Evolutionary conservation across 176 grass and related monocot genomes (phyloP), one percentile per base, ranked within the genome.

Genomic region (Dactylis glomerata): DNA sequence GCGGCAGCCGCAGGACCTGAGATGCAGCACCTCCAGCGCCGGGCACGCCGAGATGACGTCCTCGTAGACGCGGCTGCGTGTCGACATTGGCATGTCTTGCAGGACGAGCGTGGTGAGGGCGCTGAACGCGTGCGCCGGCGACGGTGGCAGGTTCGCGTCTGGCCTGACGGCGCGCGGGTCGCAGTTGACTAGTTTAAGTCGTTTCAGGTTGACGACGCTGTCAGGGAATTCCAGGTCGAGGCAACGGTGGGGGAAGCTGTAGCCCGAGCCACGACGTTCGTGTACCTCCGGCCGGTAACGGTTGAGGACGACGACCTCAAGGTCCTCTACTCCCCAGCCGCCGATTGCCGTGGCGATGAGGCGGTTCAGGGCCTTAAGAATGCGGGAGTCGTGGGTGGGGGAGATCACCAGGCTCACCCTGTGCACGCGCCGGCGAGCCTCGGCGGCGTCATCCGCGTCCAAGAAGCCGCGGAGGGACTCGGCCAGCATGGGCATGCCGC

Each of bases 51-150:
- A 12, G 76, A 78, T 15, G 44, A 61, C 75, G 75, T 52, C 26
- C 22, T 26, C 32, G n/a, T 77, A 77, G 14, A 41, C 66, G 8
- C 2, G 10, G 9, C 66, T 8, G 10, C 1, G 22, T 54, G 52
- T 78, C 36, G 33, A 42, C 76, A 0, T 59, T 22, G 76, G 55
- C 76, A 78, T 58, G 75, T 37, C 75, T 28, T 78, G 52, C 22
- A 78, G n/a, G 52, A 78, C 75, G 75, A 78, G 75, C 75, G 16
- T 8, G 52, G 52, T 14, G 31, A 78, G 75, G 33, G 75, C 37
- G n/a, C 34, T 15, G 75, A 78, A 78, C 34, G n/a, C 73, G 49
- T 19, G 30, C 41, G 24, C 17, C 33, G 52, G 33, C 16, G 49
- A 17, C 13, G 44, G 11, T 2, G 49, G 19, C 10, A 4, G 30